Evolutionary conservation across 164 flowering plant genomes (phyloP).

Genomic region (grape (Vitis vinifera)): DNA sequence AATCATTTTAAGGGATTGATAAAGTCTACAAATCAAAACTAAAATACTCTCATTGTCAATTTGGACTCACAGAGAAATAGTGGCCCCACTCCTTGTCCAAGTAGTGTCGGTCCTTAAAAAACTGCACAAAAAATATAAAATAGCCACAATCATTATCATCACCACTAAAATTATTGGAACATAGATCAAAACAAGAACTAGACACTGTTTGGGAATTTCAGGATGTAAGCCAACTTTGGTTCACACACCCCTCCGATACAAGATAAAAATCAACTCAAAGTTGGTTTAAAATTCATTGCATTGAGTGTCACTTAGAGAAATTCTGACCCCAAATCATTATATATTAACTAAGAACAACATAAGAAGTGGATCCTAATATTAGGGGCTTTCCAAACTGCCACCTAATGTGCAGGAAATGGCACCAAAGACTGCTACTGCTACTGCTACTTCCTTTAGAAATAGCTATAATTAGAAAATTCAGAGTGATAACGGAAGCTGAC

Average conservation of each 20-base stretch:
- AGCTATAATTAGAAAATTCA: not conserved
- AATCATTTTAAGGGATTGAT: not conserved
- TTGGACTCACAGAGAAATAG: conserved; percentile 67
- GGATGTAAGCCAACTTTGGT: no score
- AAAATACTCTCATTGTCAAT: not conserved
- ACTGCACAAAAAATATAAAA: conserved; percentile 41
- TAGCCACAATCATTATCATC: not conserved
- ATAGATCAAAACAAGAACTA: not conserved
- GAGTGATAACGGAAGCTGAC: conserved; percentile 31
- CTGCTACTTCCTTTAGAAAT: not conserved
- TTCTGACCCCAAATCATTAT: not conserved
- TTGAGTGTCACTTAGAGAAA: not conserved
- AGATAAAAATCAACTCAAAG: not conserved
- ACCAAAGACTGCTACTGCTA: not conserved
- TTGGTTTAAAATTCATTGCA: not conserved
- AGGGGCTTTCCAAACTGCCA: not conserved
- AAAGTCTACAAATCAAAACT: not conserved
- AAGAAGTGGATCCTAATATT: not conserved
- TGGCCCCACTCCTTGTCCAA: conserved; percentile 95
- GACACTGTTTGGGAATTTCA: no score
- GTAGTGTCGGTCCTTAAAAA: conserved; percentile 96
- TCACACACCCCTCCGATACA: no score
- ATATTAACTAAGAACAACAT: not conserved
- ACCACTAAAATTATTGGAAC: not conserved
- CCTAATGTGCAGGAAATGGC: not conserved